These are phyloP conservation scores for Apiotrichum sp. DNA, from an alignment of 1,284 basidiomycete genomes.

Conservation along the genomic window DNA sequence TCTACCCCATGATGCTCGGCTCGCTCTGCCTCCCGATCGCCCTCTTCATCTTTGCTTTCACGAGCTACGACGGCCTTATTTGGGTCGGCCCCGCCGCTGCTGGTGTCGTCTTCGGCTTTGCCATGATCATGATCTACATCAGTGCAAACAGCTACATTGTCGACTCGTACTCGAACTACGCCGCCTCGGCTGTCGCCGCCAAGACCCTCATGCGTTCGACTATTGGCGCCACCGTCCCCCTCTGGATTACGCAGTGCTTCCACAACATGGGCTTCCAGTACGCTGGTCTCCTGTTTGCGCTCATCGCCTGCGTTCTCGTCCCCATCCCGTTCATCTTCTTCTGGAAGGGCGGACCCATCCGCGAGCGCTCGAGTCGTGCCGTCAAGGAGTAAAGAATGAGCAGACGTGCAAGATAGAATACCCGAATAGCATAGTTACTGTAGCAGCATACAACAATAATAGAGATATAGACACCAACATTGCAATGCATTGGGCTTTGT, in stretches of 20 bases:
- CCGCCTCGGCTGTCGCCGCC: constrained; percentile 48
- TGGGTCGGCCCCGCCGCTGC: constrained; percentile 37
- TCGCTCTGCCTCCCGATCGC: constrained; percentile 40
- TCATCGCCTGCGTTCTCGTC: constrained; percentile 24
- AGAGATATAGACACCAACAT: no score
- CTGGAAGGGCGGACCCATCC: constrained; percentile 33
- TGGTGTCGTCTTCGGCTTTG: constrained; percentile 33
- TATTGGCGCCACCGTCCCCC: constrained; percentile 44
- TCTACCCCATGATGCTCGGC: constrained; percentile 36
- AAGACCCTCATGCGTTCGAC: constrained; percentile 51
- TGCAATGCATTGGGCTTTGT: no score
- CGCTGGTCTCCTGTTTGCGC: constrained; percentile 34
- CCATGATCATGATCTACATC: constrained; percentile 41
- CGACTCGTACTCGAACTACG: constrained; percentile 30
- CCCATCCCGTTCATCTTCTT: constrained; percentile 40
- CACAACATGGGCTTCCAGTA: constrained; percentile 34
- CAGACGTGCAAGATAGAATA: no score
- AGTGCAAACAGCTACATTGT: constrained; percentile 42
- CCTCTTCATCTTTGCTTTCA: constrained; percentile 47
- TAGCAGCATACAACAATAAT: no score
- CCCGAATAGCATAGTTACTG: no score
- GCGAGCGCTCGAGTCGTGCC: constrained; percentile 22
- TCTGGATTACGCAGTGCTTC: constrained; percentile 21
- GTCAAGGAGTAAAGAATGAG: constrained; percentile 7
- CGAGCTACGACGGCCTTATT: constrained; percentile 25